Evolutionary conservation across 108 stramenopile species (phyloP), one percentile per base, ranked within the genome.

Genomic region (Cyclotella cryptica): DNA sequence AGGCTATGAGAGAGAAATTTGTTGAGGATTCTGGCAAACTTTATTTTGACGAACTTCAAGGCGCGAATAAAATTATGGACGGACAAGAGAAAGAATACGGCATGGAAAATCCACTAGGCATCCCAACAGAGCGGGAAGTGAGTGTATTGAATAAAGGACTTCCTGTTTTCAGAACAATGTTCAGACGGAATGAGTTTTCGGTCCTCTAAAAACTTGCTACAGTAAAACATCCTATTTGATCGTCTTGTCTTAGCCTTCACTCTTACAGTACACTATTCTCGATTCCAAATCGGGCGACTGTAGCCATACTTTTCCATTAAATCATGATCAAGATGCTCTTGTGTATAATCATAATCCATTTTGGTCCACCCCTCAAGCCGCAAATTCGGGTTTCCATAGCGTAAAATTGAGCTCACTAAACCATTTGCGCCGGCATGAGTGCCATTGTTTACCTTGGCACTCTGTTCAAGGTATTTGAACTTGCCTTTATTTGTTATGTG

Each of bases 71-170:
- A 12, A 39, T 45, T 47, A 19, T 21, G 14, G 35, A 72, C 49
- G 77, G 42, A 21, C 66, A 80, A 22, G 61, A 63, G 6, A 43
- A 84, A 17, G 88, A 88, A 21, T 95, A 93, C 63, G 41, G 83
- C 46, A 67, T 74, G 52, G 84, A 84, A 1, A 96, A 96, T 83
- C 79, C 83, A 7, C 27, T 92, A 18, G 90, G 90, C 13, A 62
- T 96, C 69, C 93, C 92, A 0, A 96, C 96, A 39, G 96, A 96
- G 74, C 73, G 96, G 51, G 96, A 96, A 86, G 72, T 90, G 27
- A 93, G 92, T 57, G 96, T 96, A 3, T 51, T 94, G 72, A 78
- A 90, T 26, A 68, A 85, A 35, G 86, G 77, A 28, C 69, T 93
- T n/a, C 92, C 93, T 27, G 88, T 96, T 11, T 96, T 80, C 66